These are phyloP conservation scores for Cnidoscolus chayamansa DNA, from an alignment of 441 rosid genomes.

Conservation along the genomic window DNA sequence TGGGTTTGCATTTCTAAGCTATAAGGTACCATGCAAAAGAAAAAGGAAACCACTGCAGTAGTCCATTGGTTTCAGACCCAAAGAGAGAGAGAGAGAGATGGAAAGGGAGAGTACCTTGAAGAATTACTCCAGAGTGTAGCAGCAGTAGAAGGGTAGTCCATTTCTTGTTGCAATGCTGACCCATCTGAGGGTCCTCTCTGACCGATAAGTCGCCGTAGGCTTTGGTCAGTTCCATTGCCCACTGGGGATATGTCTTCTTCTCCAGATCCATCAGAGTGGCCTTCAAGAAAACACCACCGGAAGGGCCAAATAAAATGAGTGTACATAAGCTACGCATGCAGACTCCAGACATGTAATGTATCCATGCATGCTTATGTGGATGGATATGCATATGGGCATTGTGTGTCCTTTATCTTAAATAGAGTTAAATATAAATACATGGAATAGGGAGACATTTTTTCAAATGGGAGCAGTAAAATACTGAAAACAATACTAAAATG, in stretches of 20 bases:
- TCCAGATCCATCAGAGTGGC: slow-evolving; percentile 70
- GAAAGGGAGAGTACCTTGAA: slow-evolving; percentile 51
- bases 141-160: slow-evolving; percentile 38
- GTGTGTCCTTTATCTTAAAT: neutral
- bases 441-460: slow-evolving; percentile 1
- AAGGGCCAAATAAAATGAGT: neutral
- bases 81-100: neutral
- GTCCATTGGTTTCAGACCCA: neutral
- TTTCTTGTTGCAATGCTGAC: slow-evolving; percentile 43
- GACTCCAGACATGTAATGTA: neutral
- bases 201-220: slow-evolving; percentile 33
- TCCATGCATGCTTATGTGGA: slow-evolving; percentile 2
- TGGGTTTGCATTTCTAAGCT: slow-evolving; percentile 24
- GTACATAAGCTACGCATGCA: neutral
- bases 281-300: slow-evolving; percentile 19
- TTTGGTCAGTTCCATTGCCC: slow-evolving; percentile 35
- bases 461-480: slow-evolving; percentile 16
- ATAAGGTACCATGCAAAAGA: slow-evolving; percentile 21
- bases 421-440: slow-evolving; percentile 14
- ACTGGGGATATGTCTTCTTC: slow-evolving; percentile 59
- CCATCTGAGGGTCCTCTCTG: slow-evolving; percentile 42
- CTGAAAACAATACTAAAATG: neutral
- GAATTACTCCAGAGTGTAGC: slow-evolving; percentile 64
- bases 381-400: neutral
- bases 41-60: slow-evolving; percentile 5